A percentile compares a stretch with the other conserved stretches of the same genome.
Evolutionary conservation across 2,329 filamentous ascomycete species (phyloP).

Genomic region (Lachnellula willkommii): DNA sequence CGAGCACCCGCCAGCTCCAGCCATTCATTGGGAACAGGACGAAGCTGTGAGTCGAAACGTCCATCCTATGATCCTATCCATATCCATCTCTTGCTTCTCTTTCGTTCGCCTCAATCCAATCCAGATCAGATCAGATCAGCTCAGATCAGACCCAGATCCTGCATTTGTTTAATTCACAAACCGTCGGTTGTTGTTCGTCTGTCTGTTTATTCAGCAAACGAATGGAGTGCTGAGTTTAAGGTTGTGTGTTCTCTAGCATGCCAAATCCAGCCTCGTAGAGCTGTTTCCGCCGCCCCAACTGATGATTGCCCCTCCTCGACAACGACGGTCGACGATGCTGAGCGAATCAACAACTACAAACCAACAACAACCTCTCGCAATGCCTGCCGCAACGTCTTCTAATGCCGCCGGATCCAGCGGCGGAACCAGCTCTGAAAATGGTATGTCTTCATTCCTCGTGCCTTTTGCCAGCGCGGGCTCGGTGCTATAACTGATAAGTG

Average conservation of each 20-base stretch:
- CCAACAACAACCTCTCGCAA: constrained; percentile 23
- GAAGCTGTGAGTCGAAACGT: constrained; percentile 24
- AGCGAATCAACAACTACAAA: constrained; percentile 22
- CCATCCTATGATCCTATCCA: constrained; percentile 8
- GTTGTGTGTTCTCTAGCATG: constrained; percentile 22
- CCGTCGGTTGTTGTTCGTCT: not conserved
- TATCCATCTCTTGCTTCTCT: not conserved
- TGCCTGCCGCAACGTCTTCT: constrained; percentile 30
- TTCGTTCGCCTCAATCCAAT: not conserved
- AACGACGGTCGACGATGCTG: constrained; percentile 20
- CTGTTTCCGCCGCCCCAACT: constrained; percentile 13
- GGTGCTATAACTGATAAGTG: not conserved
- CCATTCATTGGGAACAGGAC: constrained; percentile 11
- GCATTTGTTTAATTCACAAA: not conserved
- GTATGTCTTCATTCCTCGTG: constrained; percentile 19
- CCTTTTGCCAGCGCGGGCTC: not conserved
- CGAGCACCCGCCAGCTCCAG: constrained; percentile 19
- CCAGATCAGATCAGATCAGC: too few relatives aligned
- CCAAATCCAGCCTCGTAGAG: constrained; percentile 12
- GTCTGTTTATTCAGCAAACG: not conserved
- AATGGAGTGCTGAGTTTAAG: constrained; percentile 17
- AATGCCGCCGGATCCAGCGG: constrained; percentile 20
- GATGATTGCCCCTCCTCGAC: constrained; percentile 7
- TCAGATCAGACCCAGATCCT: not conserved
- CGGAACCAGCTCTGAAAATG: constrained; percentile 27